These are phyloP conservation scores for Citrus maxima DNA, from an alignment of 345 rosid genomes.

Conservation along the genomic window DNA sequence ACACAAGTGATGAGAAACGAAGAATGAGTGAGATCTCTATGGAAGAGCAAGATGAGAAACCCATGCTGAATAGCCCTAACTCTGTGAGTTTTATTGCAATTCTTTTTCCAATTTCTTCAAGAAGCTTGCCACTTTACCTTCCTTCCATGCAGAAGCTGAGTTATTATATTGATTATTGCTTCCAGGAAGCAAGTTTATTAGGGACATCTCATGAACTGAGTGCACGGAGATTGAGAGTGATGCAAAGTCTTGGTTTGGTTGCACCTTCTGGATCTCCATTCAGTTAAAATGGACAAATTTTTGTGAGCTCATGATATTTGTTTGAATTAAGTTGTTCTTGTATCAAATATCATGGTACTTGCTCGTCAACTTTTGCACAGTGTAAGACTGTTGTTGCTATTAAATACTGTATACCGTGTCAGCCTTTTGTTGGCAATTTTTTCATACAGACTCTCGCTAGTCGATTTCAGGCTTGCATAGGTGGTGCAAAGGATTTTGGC, in stretches of 20 bases:
- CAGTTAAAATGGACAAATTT: conserved; percentile 13
- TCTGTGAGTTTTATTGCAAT: conserved; percentile 13
- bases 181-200: conserved; percentile 20
- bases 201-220: conserved; percentile 32
- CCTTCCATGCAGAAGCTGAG: neutral
- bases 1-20: neutral
- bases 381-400: neutral
- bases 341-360: neutral
- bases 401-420: neutral
- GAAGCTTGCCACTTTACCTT: neutral
- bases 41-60: conserved; percentile 15
- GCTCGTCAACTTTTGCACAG: neutral
- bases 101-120: conserved; percentile 2
- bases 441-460: neutral
- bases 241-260: conserved; percentile 52
- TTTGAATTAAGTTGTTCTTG: neutral
- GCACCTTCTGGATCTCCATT: conserved; percentile 70
- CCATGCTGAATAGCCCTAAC: neutral
- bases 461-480: neutral
- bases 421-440: neutral
- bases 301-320: conserved; percentile 7
- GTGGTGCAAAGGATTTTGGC: neutral
- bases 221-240: conserved; percentile 48
- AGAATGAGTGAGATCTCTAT: neutral
- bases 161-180: conserved; percentile 1